These are phyloP conservation scores for Chalara sp. DNA, from an alignment of 2,329 filamentous ascomycete genomes.

Conservation along the genomic window DNA sequence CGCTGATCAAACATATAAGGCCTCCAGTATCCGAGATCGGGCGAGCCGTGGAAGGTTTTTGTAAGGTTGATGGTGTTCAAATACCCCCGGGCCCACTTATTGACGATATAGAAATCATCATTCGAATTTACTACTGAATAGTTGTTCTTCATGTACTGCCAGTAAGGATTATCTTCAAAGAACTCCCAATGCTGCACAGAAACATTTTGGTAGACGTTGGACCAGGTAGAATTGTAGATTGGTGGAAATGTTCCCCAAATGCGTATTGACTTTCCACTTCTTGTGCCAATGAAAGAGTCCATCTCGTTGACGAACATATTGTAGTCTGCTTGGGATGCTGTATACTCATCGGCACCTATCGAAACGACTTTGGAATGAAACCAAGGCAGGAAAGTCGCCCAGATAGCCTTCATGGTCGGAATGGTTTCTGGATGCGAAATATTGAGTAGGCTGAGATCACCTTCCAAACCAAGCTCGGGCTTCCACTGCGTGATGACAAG, in stretches of 20 bases:
- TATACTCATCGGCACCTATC: constrained; percentile 51
- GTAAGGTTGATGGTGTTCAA: constrained; percentile 39
- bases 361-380: constrained; percentile 48
- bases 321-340: constrained; percentile 39
- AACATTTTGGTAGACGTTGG: constrained; percentile 37
- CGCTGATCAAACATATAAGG: constrained; percentile 44
- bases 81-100: constrained; percentile 40
- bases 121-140: constrained; percentile 48
- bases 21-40: constrained; percentile 36
- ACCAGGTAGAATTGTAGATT: constrained; percentile 22
- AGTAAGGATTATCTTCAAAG: constrained; percentile 42
- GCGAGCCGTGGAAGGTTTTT: constrained; percentile 37
- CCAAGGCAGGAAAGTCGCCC: constrained; percentile 47
- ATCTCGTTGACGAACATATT: constrained; percentile 47
- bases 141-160: constrained; percentile 29
- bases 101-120: constrained; percentile 44
- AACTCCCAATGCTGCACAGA: constrained; percentile 50
- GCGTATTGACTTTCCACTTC: constrained; percentile 37
- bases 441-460: constrained; percentile 45
- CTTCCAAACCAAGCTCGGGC: constrained; percentile 42
- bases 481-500: constrained; percentile 53
- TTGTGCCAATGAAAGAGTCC: constrained; percentile 35
- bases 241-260: constrained; percentile 53
- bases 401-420: constrained; percentile 45
- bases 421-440: constrained; percentile 48